Evolutionary conservation across 2,329 filamentous ascomycete species (phyloP).

Genomic region (Fusarium haematococcum): DNA sequence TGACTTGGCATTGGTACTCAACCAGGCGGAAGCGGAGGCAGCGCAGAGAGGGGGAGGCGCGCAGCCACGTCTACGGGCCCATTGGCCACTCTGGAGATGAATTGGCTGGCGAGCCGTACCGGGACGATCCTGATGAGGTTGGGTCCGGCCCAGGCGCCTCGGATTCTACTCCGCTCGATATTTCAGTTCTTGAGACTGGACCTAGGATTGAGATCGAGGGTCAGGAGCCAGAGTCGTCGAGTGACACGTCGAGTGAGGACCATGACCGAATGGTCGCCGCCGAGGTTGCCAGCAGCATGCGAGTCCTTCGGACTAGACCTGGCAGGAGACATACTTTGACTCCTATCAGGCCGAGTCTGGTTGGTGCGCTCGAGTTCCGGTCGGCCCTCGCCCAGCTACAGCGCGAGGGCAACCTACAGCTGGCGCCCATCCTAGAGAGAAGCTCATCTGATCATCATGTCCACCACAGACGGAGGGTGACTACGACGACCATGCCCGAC

Average conservation of each 20-base stretch:
- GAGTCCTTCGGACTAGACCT: conserved; percentile 76
- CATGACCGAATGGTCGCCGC: conserved; percentile 77
- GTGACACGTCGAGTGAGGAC: conserved; percentile 63
- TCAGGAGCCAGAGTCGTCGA: conserved; percentile 54
- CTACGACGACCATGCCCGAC: conserved; percentile 42
- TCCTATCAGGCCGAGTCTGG: conserved; percentile 90
- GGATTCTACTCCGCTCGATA: conserved; percentile 48
- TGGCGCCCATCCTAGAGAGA: conserved; percentile 75
- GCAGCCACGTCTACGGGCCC: conserved; percentile 77
- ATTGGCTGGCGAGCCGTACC: conserved; percentile 69
- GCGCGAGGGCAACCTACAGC: conserved; percentile 80
- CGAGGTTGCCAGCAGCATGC: conserved; percentile 94
- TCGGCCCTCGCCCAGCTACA: conserved; percentile 90
- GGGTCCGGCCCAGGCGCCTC: conserved; percentile 33
- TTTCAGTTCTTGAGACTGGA: conserved; percentile 58
- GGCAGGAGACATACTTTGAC: conserved; percentile 80
- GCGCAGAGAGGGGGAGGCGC: conserved; percentile 76
- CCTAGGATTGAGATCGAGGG: conserved; percentile 62
- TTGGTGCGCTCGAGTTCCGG: conserved; percentile 93
- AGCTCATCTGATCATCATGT: conserved; percentile 58
- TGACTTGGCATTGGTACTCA: conserved; percentile 91
- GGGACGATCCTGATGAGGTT: conserved; percentile 63
- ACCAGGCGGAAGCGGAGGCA: conserved; percentile 70
- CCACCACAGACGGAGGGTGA: conserved; percentile 41
- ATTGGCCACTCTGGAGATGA: conserved; percentile 64